These are phyloP conservation scores for Thielaviopsis euricoi DNA, from an alignment of 2,329 filamentous ascomycete genomes.

Conservation along the genomic window DNA sequence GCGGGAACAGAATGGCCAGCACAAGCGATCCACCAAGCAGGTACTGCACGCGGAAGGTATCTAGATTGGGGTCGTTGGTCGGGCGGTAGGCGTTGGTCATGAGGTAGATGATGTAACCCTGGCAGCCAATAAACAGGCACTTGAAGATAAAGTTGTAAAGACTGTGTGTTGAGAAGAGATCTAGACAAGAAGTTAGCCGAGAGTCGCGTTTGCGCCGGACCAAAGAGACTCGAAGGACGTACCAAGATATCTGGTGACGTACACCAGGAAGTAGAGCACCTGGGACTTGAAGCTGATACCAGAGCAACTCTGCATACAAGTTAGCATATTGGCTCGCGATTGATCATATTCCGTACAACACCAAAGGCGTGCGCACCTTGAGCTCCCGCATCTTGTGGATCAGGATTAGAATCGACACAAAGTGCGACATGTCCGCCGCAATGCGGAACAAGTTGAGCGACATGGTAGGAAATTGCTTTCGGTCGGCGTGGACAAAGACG, in stretches of 20 bases:
- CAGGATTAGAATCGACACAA: conserved; percentile 84
- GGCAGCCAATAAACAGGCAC: conserved; percentile 78
- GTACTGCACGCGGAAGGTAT: conserved; percentile 96
- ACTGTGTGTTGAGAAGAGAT: conserved; percentile 72
- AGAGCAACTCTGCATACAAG: conserved; percentile 58
- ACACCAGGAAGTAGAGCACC: conserved; percentile 85
- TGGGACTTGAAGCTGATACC: conserved; percentile 99
- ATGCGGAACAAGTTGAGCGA: conserved; percentile 45
- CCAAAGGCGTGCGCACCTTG: conserved; percentile 1
- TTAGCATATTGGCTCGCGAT: conserved; percentile 1
- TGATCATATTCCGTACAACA: not conserved
- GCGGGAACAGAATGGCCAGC: conserved; percentile 68
- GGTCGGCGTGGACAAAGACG: too few species aligned
- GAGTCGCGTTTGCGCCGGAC: conserved; percentile 5
- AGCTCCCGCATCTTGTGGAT: conserved; percentile 68
- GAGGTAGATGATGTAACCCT: conserved; percentile 89
- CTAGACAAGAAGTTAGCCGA: conserved; percentile 24
- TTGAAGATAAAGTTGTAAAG: conserved; percentile 94
- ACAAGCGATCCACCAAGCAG: conserved; percentile 66
- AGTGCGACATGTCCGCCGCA: conserved; percentile 74
- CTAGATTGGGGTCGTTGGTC: conserved; percentile 89
- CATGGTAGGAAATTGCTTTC: conserved; percentile 11
- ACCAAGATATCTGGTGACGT: conserved; percentile 84
- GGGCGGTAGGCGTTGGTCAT: conserved; percentile 98
- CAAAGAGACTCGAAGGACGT: conserved; percentile 17